Conservation (phyloP, 2,329 filamentous ascomycete species). For the Alternaria viburni region DNA sequence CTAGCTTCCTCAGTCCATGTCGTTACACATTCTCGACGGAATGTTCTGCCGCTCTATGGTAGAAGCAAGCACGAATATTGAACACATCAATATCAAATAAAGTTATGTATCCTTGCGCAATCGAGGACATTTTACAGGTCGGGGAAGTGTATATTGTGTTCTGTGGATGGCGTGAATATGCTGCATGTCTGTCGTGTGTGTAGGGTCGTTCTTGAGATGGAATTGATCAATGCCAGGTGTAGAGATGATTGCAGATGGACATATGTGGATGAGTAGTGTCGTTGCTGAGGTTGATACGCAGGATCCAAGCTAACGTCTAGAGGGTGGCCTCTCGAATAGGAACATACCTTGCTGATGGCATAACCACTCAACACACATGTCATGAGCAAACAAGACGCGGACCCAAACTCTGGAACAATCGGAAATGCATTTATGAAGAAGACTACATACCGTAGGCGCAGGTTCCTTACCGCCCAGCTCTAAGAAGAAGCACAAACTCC, state of each 20-base stretch:
- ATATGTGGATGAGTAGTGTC: background rate
- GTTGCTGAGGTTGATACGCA: background rate
- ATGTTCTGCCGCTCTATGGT: background rate
- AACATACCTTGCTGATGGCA: background rate
- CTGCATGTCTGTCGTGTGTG: background rate
- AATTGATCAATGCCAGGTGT: background rate
- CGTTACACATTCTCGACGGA: background rate
- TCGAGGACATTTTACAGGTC: background rate
- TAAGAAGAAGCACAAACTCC: constrained; percentile 13
- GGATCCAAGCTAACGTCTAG: background rate
- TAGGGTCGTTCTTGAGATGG: background rate
- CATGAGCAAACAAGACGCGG: background rate
- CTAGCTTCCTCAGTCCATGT: background rate
- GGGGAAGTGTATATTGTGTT: background rate
- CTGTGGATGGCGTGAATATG: background rate
- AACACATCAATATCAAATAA: background rate
- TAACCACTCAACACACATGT: background rate
- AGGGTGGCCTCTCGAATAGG: background rate
- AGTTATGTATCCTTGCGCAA: background rate
- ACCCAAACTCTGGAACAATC: background rate
- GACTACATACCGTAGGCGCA: constrained; percentile 9
- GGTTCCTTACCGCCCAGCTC: constrained; percentile 15
- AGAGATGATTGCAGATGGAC: background rate
- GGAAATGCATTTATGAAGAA: constrained; percentile 9
- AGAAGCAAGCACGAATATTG: background rate